Percentiles rank a stretch among this genome's conserved stretches.
Conservation (phyloP, 306 rosid species). For the Cotoneaster glaucophyllus region DNA sequence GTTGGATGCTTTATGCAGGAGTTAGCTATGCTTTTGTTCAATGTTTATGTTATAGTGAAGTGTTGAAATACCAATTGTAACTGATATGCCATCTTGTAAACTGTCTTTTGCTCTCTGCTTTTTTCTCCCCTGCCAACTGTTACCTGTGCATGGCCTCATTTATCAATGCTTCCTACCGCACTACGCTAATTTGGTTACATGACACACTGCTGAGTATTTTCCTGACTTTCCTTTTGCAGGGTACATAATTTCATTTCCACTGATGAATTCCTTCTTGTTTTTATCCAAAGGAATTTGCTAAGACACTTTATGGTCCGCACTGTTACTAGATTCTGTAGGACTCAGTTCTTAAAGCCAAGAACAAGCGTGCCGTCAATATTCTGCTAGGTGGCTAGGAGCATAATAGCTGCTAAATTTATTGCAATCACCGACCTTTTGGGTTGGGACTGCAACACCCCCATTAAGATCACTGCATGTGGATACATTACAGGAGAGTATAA, state of each 20-base stretch:
- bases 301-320: slow-evolving; percentile 8
- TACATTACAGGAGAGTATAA: slow-evolving; percentile 13
- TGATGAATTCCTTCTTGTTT: slow-evolving; percentile 8
- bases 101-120: background rate
- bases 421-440: background rate
- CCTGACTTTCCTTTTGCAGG: slow-evolving; percentile 31
- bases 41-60: background rate
- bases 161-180: background rate
- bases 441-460: background rate
- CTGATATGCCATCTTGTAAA: background rate
- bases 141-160: background rate
- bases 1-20: background rate
- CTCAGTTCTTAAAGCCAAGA: slow-evolving; percentile 12
- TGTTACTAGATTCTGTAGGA: slow-evolving; percentile 4
- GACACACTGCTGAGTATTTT: slow-evolving; percentile 20
- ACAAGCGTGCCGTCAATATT: background rate
- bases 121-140: slow-evolving; percentile 3
- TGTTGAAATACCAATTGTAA: background rate
- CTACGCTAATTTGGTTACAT: slow-evolving; percentile 7
- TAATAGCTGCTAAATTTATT: background rate
- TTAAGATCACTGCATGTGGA: slow-evolving; percentile 15
- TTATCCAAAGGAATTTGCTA: background rate
- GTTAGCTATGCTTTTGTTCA: background rate
- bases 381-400: background rate
- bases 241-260: slow-evolving; percentile 6